Conservation (phyloP, 2,329 filamentous ascomycete species). For the Fusarium chlamydosporum region DNA sequence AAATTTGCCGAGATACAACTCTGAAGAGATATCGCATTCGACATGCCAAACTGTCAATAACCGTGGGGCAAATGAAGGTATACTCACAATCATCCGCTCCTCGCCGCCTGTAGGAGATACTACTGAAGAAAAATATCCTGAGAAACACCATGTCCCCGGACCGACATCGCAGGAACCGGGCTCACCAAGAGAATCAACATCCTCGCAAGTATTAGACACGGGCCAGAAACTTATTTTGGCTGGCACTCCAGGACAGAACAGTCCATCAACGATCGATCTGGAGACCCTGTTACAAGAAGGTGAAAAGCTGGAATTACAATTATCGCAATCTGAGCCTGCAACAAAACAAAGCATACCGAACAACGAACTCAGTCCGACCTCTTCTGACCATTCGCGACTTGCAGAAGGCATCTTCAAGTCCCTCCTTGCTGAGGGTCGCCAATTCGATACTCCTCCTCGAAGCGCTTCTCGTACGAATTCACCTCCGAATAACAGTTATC, state of each 20-base stretch:
- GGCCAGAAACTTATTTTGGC: background rate
- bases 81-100: background rate
- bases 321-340: slow-evolving; percentile 10
- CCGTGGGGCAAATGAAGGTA: background rate
- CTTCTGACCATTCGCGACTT: background rate
- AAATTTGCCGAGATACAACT: background rate
- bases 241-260: background rate
- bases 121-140: background rate
- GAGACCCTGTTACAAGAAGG: background rate
- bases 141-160: background rate
- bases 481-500: background rate
- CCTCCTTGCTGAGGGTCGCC: background rate
- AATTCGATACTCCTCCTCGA: background rate
- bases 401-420: background rate
- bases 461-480: background rate
- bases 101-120: background rate
- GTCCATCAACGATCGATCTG: slow-evolving; percentile 4
- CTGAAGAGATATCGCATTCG: background rate
- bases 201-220: no score
- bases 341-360: no score
- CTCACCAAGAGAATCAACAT: background rate
- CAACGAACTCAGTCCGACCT: background rate
- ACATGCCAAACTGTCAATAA: background rate
- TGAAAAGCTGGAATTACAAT: slow-evolving; percentile 7
- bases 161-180: background rate